A percentile compares a stretch with the other conserved stretches of the same genome.
Evolutionary conservation across 345 rosid species (phyloP).

Genomic region (Sonneratia caseolaris): DNA sequence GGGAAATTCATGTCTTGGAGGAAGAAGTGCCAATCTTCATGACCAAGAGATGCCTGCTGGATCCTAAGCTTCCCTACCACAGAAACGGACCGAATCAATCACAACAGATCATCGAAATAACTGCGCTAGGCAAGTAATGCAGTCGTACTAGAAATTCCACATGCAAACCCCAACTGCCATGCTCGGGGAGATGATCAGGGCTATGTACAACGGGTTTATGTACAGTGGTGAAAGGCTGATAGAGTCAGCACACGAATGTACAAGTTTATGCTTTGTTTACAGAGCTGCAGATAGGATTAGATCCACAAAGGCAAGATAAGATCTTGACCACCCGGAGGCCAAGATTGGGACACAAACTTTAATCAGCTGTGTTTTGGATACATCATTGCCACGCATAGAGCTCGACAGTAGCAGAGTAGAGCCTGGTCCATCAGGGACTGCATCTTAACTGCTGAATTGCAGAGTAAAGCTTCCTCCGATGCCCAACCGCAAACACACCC

Average conservation of each 20-base stretch:
- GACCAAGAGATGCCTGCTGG: no score
- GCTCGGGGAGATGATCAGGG: neutral
- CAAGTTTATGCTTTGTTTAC: neutral
- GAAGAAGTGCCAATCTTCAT: no score
- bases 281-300: neutral
- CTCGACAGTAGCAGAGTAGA: neutral
- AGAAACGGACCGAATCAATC: no score
- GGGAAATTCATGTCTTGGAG: no score
- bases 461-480: constrained; percentile 43
- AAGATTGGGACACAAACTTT: neutral
- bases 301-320: neutral
- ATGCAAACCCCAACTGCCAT: neutral
- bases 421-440: constrained; percentile 2
- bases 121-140: neutral
- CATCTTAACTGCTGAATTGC: constrained; percentile 36
- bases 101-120: no score
- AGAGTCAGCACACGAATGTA: neutral
- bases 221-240: neutral
- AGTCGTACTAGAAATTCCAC: neutral
- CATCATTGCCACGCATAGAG: neutral
- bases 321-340: neutral
- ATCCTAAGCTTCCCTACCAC: no score
- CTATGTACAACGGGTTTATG: neutral
- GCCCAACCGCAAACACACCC: constrained; percentile 45
- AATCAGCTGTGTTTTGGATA: no score